Conservation (phyloP, 1,284 basidiomycete genomes). For the Melampsora larici-populina region DNA sequence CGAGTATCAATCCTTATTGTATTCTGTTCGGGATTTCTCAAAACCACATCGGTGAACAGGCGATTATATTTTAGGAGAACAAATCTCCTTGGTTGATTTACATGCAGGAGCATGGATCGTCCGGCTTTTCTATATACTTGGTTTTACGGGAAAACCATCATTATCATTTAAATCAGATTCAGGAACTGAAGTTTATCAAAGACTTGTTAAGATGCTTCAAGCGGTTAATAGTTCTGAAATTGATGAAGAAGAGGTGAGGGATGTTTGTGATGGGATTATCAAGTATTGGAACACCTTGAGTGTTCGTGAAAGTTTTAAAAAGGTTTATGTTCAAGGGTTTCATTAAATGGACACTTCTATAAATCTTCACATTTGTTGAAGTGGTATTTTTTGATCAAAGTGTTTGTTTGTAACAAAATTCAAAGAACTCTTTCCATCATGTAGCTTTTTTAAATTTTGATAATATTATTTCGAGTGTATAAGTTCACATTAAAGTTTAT, state of each 20-base stretch:
- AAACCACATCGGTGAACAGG: not conserved
- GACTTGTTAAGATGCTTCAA: not conserved
- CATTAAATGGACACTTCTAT: not conserved
- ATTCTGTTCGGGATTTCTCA: not conserved
- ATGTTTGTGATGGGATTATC: not conserved
- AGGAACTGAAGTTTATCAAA: not conserved
- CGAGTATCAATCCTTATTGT: too few relatives aligned
- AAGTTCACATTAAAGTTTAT: too few relatives aligned
- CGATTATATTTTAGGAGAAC: conserved; percentile 1
- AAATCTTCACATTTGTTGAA: not conserved
- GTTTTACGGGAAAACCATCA: not conserved
- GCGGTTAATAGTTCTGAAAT: not conserved
- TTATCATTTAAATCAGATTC: not conserved
- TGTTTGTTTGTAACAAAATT: too few relatives aligned
- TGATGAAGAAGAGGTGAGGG: not conserved
- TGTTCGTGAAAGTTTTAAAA: not conserved
- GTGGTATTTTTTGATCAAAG: too few relatives aligned
- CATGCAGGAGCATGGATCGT: not conserved
- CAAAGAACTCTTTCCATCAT: too few relatives aligned
- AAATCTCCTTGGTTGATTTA: not conserved
- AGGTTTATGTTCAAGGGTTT: not conserved
- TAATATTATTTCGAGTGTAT: too few relatives aligned
- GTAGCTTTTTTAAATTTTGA: too few relatives aligned
- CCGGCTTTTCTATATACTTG: not conserved
- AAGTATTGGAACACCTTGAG: not conserved